These are phyloP conservation scores for Lasiodiplodia gonubiensis DNA, from an alignment of 2,329 filamentous ascomycete genomes.

Conservation along the genomic window DNA sequence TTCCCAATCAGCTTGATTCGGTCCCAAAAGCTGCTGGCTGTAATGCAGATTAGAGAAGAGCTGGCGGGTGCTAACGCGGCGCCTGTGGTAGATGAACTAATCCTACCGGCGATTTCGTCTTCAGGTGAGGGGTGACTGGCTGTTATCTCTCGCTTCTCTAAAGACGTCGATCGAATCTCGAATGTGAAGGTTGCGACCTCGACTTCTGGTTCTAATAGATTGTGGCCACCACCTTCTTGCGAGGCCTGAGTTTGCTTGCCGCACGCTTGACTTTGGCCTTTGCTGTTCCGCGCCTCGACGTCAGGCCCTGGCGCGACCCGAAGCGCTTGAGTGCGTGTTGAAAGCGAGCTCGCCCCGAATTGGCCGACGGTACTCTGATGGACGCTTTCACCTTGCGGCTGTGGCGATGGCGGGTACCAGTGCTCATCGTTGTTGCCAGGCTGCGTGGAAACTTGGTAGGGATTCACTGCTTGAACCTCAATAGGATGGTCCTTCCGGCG, in stretches of 20 bases:
- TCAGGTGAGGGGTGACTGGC: neutral
- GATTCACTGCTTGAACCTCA: neutral
- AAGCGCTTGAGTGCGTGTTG: conserved; percentile 4
- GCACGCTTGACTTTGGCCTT: conserved; percentile 9
- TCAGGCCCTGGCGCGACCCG: conserved; percentile 5
- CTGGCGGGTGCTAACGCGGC: too few species aligned
- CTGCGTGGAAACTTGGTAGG: neutral
- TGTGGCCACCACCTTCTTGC: neutral
- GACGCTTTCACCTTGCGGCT: neutral
- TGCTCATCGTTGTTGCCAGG: neutral
- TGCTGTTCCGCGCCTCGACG: conserved; percentile 8
- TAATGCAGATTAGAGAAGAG: too few species aligned
- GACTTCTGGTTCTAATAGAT: neutral
- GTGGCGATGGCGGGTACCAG: neutral
- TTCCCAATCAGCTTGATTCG: too few species aligned
- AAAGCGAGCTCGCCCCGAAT: neutral
- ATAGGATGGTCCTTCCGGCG: neutral
- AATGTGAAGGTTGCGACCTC: neutral
- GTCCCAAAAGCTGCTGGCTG: too few species aligned
- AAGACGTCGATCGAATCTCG: neutral
- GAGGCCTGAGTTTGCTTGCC: neutral
- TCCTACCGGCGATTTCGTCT: neutral
- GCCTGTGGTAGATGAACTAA: too few species aligned
- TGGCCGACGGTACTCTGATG: neutral
- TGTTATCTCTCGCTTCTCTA: neutral